These are phyloP conservation scores for Epichloe coenophiala DNA, from an alignment of 2,329 filamentous ascomycete genomes.

Conservation along the genomic window DNA sequence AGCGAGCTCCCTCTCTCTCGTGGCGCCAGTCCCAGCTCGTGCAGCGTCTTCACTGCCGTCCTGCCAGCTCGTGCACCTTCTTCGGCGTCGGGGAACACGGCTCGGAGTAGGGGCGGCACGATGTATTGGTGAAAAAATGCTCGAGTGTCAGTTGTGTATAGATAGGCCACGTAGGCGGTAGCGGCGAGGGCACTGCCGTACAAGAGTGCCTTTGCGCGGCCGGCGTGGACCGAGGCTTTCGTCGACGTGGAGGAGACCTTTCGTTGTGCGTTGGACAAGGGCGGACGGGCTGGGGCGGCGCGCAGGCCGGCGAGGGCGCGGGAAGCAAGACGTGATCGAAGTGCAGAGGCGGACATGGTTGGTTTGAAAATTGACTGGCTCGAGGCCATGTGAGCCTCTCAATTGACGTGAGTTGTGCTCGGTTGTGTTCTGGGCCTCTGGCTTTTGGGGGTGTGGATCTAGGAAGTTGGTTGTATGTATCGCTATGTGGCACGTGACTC, in stretches of 20 bases:
- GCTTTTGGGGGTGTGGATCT: not conserved
- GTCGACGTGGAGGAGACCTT: slow-evolving; percentile 18
- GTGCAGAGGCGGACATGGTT: slow-evolving; percentile 7
- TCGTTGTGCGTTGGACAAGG: slow-evolving; percentile 12
- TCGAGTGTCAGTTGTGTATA: slow-evolving; percentile 64
- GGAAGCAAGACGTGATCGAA: slow-evolving; percentile 7
- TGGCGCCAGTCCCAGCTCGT: slow-evolving; percentile 63
- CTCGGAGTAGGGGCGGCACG: slow-evolving; percentile 51
- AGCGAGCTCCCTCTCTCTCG: slow-evolving; percentile 53
- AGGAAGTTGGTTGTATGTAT: not conserved
- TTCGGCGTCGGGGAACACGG: slow-evolving; percentile 63
- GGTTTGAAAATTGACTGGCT: not conserved
- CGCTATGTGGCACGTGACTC: too few species aligned
- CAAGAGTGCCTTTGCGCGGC: slow-evolving; percentile 23
- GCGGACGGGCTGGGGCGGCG: not conserved
- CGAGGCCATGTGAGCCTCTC: slow-evolving; percentile 7
- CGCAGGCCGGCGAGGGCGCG: slow-evolving; percentile 6
- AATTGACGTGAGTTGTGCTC: slow-evolving; percentile 2
- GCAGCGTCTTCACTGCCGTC: slow-evolving; percentile 54
- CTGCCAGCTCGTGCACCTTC: slow-evolving; percentile 86
- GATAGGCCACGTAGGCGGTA: slow-evolving; percentile 36
- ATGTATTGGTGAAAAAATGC: slow-evolving; percentile 56
- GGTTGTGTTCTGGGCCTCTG: not conserved
- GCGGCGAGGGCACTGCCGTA: slow-evolving; percentile 28
- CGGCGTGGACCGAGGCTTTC: slow-evolving; percentile 15